Percentiles rank a stretch among this genome's conserved stretches.
Evolutionary conservation across 2,329 filamentous ascomycete species (phyloP).

Genomic region (Dactylonectria estremocensis): DNA sequence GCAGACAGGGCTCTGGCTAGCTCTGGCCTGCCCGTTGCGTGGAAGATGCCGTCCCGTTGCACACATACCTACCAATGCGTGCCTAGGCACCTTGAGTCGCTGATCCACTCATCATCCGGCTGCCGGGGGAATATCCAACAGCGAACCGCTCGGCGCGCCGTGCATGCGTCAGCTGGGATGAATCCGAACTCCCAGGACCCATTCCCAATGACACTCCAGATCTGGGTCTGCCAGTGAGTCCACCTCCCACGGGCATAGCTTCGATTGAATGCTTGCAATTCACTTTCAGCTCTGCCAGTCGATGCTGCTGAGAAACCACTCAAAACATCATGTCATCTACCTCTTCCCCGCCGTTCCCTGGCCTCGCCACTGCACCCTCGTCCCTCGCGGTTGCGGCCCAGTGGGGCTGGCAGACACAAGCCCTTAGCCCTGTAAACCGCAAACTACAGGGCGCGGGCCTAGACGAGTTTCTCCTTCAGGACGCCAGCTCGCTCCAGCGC

Average conservation of each 20-base stretch:
- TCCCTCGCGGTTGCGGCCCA: neutral
- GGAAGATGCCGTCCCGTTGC: neutral
- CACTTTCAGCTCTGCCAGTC: no score
- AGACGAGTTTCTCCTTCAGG: constrained; percentile 49
- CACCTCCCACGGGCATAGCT: no score
- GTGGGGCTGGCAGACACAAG: constrained; percentile 22
- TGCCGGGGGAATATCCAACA: constrained; percentile 9
- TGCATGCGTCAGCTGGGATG: constrained; percentile 33
- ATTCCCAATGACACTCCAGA: constrained; percentile 38
- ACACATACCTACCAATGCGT: neutral
- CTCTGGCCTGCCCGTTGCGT: neutral
- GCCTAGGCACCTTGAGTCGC: neutral
- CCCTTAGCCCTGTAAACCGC: constrained; percentile 35
- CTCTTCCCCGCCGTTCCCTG: neutral
- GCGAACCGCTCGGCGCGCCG: constrained; percentile 37
- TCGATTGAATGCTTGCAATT: no score
- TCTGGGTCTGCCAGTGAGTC: constrained; percentile 20
- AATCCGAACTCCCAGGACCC: constrained; percentile 25
- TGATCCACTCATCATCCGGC: constrained; percentile 4
- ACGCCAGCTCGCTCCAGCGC: constrained; percentile 30
- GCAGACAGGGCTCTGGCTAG: neutral
- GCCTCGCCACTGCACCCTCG: neutral
- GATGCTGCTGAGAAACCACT: neutral
- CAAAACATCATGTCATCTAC: neutral
- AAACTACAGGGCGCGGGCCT: constrained; percentile 40